phyloP scores from a whole-genome alignment of 177 flowering plant genomes.

The Vitis hybrid region DNA sequence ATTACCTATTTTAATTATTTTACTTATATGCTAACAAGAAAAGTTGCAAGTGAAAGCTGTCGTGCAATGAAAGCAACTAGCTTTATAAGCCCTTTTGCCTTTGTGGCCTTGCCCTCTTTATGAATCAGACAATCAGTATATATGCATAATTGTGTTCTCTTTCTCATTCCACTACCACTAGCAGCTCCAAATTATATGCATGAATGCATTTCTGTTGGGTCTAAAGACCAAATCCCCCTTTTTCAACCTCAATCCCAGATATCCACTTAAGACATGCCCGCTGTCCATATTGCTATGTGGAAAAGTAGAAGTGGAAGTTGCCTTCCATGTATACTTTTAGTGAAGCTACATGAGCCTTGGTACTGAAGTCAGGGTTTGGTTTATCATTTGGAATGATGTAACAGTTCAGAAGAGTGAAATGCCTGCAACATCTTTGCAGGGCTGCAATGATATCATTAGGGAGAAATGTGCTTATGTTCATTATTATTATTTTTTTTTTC shows the following conservation, averaged over 20 bases:
- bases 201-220: neutral
- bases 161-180: neutral
- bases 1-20: neutral
- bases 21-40: neutral
- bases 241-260: neutral
- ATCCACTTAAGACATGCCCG: neutral
- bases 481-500: neutral
- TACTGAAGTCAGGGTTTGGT: neutral
- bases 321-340: too few species aligned
- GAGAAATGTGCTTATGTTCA: neutral
- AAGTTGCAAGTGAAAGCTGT: neutral
- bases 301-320: neutral
- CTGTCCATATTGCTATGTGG: neutral
- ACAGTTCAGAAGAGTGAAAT: neutral
- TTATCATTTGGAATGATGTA: neutral
- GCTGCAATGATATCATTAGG: neutral
- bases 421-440: neutral
- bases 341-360: neutral
- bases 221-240: neutral
- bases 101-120: constrained; percentile 1
- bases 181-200: neutral
- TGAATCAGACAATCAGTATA: constrained; percentile 3
- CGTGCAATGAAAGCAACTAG: neutral
- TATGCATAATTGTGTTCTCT: constrained; percentile 1
- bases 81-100: constrained; percentile 1